A percentile compares a stretch with the other conserved stretches of the same genome.
Evolutionary conservation across 2,329 filamentous ascomycete genomes (phyloP).

Genomic region (Pseudogymnoascus sp.): DNA sequence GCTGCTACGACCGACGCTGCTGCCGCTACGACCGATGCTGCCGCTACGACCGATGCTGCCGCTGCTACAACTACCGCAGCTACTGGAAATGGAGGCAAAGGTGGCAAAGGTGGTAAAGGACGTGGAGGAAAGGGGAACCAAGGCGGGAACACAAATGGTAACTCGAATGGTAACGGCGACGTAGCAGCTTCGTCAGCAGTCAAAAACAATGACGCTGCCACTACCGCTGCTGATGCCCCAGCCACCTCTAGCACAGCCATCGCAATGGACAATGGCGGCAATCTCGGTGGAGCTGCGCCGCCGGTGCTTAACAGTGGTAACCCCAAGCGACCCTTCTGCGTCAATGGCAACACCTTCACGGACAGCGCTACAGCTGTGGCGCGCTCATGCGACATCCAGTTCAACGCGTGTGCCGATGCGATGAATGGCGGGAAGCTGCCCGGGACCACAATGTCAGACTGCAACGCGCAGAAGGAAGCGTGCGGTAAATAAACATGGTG

Average conservation of each 20-base stretch:
- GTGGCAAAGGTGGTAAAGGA: not conserved
- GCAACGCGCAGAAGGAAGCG: conserved; percentile 18
- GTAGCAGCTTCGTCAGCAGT: not conserved
- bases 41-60: conserved; percentile 11
- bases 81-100: not conserved
- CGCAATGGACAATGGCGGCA: not conserved
- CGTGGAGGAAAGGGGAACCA: not conserved
- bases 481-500: conserved; percentile 12
- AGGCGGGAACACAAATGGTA: not conserved
- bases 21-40: conserved; percentile 9
- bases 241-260: not conserved
- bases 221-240: not conserved
- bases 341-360: conserved; percentile 51
- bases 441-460: conserved; percentile 20
- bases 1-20: conserved; percentile 3
- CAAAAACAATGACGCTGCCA: not conserved
- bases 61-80: not conserved
- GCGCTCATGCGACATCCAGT: conserved; percentile 56
- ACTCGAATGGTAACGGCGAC: not conserved
- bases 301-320: conserved; percentile 43
- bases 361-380: conserved; percentile 48
- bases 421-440: conserved; percentile 41
- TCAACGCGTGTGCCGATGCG: conserved; percentile 51
- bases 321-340: conserved; percentile 43
- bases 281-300: conserved; percentile 46